Conservation (phyloP, 2,329 filamentous ascomycete genomes). For the Byssochlamys sp. region DNA sequence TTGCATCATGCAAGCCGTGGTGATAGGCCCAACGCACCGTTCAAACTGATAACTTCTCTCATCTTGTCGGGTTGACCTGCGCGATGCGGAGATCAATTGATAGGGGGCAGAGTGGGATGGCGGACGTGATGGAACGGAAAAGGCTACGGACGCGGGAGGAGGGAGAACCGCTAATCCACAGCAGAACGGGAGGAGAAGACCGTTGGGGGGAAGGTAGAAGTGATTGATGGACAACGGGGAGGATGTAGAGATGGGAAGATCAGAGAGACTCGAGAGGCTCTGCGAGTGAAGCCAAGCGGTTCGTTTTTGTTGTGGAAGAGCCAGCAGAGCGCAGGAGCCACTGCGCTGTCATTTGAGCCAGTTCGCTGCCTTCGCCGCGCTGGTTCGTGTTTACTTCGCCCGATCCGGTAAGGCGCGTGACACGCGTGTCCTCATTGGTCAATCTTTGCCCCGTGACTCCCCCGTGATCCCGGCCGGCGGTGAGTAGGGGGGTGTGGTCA, state of each 20-base stretch:
- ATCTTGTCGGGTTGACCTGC: conserved; percentile 51
- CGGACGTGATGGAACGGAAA: conserved; percentile 6
- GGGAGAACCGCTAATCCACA: neutral
- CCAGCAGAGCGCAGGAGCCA: neutral
- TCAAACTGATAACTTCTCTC: conserved; percentile 99
- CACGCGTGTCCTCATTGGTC: conserved; percentile 18
- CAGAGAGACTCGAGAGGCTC: neutral
- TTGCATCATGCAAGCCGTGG: neutral
- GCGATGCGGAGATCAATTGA: conserved; percentile 3
- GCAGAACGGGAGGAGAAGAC: neutral
- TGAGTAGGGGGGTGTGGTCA: conserved; percentile 1
- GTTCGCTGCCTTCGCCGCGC: conserved; percentile 20
- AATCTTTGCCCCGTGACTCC: conserved; percentile 4
- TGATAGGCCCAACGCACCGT: conserved; percentile 56
- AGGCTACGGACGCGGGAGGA: neutral
- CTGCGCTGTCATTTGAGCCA: conserved; percentile 3
- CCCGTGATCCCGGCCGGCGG: neutral
- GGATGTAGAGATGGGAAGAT: conserved; percentile 3
- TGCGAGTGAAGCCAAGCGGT: conserved; percentile 4
- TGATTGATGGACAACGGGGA: neutral
- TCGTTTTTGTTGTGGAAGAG: conserved; percentile 7
- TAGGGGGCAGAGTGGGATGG: neutral
- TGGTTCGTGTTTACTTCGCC: conserved; percentile 16
- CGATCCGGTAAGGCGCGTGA: neutral
- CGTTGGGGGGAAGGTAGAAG: neutral